Base-by-base conservation (phyloP, 441 rosid species). In the Iberis amara region DNA sequence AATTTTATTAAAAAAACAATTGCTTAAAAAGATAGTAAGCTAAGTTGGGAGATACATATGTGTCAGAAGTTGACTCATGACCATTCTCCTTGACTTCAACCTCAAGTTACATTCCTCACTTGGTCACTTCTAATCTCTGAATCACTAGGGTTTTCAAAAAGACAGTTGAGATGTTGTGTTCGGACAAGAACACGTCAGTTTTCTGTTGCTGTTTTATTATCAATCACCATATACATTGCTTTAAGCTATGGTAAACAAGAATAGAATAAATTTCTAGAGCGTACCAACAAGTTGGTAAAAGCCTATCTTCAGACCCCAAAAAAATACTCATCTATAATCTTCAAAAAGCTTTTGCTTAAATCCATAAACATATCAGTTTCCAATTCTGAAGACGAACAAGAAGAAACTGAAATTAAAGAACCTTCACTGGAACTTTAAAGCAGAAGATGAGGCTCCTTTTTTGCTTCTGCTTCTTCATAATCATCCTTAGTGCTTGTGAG, bases 241-340 rank as follows among this genome's bases (percentile, higher is more conserved):
- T 79, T 26, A 73, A 75, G 80, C 55, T 62, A 66, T 62, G 64
- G 80, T 30, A 76, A 78, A 40, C 37, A 56, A 54, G 47, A 49
- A 13, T 1, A 47, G 53, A 18, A 44, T 54, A 59, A 27, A 46
- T 44, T 55, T 36, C 42, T 61, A 52, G 58, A 31, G 42, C 36
- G 53, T 59, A 76, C 73, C 83, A 54, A 73, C 69, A 63, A 60
- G 71, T 73, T 26, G 79, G 79, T 73, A 18, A 52, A 39, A 65
- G 35, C 61, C 62, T 15, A 57, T 56, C 68, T 64, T 30, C 50
- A 40, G 59, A 61, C 59, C 41, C 43, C 33, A 59, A 31, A 47
- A 18, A n/a, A n/a, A n/a, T n/a, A 2, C 35, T 38, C 46, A 3
- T 11, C 23, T 31, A 26, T 39, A 54, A 30, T 39, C 37, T 35